Percentiles rank a stretch among this genome's conserved stretches.
Conservation (phyloP, 495 filamentous ascomycete species). For the Annulohypoxylon moriforme region DNA sequence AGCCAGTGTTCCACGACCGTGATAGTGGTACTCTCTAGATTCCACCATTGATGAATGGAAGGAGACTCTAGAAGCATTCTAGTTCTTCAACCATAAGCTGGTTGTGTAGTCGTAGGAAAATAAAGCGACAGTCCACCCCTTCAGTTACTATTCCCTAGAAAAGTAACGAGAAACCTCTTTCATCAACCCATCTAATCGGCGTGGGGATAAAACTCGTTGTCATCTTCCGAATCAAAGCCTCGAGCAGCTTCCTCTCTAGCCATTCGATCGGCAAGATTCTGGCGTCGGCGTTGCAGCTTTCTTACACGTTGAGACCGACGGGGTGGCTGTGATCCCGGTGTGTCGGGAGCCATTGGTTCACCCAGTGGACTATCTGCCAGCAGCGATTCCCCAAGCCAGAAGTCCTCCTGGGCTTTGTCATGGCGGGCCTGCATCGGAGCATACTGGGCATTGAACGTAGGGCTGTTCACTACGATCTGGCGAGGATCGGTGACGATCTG, state of each 20-base stretch:
- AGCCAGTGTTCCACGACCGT: not conserved
- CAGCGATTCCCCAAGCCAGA: not conserved
- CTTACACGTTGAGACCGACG: not conserved
- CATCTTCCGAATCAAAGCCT: not conserved
- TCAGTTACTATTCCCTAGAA: not conserved
- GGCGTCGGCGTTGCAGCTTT: not conserved
- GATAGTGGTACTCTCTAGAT: too few species aligned
- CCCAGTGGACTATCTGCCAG: not conserved
- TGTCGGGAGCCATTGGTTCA: not conserved
- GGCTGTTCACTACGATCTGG: conserved; percentile 5
- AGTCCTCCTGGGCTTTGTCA: not conserved
- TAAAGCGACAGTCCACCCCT: not conserved
- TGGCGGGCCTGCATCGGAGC: conserved; percentile 14
- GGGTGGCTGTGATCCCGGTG: not conserved
- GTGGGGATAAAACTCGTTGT: conserved; percentile 17
- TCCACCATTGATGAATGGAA: not conserved
- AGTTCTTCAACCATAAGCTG: not conserved
- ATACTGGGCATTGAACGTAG: conserved; percentile 4
- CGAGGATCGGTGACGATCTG: conserved; percentile 14
- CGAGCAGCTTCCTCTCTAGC: not conserved
- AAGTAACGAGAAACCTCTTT: not conserved
- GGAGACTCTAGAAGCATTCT: not conserved
- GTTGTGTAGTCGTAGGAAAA: not conserved
- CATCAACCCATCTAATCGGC: not conserved
- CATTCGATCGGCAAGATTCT: not conserved